Evolutionary conservation across 768 basidiomycete genomes (phyloP).

Genomic region (Lyophyllum decastes): DNA sequence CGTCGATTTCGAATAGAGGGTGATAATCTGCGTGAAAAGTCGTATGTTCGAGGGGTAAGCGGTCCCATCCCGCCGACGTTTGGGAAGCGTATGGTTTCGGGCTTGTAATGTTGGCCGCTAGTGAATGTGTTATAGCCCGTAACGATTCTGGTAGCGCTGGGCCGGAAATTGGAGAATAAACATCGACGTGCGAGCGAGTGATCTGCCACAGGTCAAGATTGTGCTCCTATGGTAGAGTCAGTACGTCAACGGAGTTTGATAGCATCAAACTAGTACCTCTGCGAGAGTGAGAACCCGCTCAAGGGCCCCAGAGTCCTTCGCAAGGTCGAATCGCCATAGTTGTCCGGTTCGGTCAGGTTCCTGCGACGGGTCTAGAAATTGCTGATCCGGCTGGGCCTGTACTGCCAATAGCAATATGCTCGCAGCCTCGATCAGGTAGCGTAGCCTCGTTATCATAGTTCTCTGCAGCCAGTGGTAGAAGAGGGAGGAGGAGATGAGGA

Average conservation of each 20-base stretch:
- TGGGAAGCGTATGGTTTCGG: slow-evolving; percentile 16
- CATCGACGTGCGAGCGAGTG: slow-evolving; percentile 44
- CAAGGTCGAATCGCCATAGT: slow-evolving; percentile 21
- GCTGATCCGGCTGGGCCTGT: slow-evolving; percentile 12
- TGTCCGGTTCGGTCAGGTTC: slow-evolving; percentile 9
- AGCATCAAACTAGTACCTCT: slow-evolving; percentile 8
- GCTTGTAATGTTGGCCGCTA: slow-evolving; percentile 14
- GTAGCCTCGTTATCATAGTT: slow-evolving; percentile 6
- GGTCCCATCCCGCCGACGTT: slow-evolving; percentile 40
- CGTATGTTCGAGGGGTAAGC: slow-evolving; percentile 34
- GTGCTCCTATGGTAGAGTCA: slow-evolving; percentile 39
- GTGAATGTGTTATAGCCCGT: slow-evolving; percentile 10
- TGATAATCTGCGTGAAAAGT: slow-evolving; percentile 54
- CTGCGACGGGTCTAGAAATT: slow-evolving; percentile 7
- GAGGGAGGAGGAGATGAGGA: too few relatives aligned
- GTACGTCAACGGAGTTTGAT: background rate
- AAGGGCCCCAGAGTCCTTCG: background rate
- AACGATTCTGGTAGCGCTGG: slow-evolving; percentile 15
- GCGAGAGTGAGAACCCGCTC: slow-evolving; percentile 11
- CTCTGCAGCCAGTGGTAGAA: too few relatives aligned
- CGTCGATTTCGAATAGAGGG: slow-evolving; percentile 51
- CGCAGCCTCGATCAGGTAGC: slow-evolving; percentile 10
- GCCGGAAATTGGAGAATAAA: slow-evolving; percentile 31
- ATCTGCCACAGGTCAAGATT: slow-evolving; percentile 57
- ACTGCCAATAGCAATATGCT: slow-evolving; percentile 18